Evolutionary conservation across 495 filamentous ascomycete genomes (phyloP).

Genomic region (Aspergillus diversus): DNA sequence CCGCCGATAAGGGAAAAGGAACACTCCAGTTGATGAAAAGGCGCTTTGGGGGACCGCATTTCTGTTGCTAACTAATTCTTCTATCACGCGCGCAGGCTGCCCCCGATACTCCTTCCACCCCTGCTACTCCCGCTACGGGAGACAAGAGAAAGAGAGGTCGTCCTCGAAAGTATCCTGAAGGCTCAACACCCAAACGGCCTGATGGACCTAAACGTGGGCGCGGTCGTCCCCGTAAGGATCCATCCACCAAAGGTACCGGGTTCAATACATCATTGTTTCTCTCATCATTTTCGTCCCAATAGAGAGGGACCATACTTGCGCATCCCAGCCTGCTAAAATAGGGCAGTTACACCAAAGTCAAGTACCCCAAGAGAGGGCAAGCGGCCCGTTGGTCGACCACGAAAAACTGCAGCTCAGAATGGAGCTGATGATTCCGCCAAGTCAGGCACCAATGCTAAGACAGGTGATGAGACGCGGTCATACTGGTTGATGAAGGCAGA

Average conservation of each 20-base stretch:
- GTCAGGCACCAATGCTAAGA: conserved; percentile 13
- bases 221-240: conserved; percentile 43
- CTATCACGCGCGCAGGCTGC: conserved; percentile 17
- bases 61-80: conserved; percentile 5
- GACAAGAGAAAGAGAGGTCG: conserved; percentile 46
- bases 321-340: neutral
- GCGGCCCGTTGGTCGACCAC: conserved; percentile 24
- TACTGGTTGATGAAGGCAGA: conserved; percentile 98
- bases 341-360: conserved; percentile 25
- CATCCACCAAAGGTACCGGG: conserved; percentile 20
- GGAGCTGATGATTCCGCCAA: conserved; percentile 12
- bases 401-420: conserved; percentile 21
- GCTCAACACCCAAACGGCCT: conserved; percentile 25
- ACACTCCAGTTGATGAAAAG: neutral
- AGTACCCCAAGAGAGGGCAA: conserved; percentile 29
- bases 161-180: conserved; percentile 41
- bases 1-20: neutral
- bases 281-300: neutral
- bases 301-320: neutral
- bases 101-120: conserved; percentile 7
- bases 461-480: conserved; percentile 26
- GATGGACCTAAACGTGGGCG: conserved; percentile 44
- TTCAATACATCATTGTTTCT: neutral
- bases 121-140: conserved; percentile 31
- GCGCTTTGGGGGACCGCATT: no score